Percentiles rank a stretch among this genome's conserved stretches.
Conservation (phyloP, 2,329 filamentous ascomycete genomes). For the Akanthomyces dipterigenus region DNA sequence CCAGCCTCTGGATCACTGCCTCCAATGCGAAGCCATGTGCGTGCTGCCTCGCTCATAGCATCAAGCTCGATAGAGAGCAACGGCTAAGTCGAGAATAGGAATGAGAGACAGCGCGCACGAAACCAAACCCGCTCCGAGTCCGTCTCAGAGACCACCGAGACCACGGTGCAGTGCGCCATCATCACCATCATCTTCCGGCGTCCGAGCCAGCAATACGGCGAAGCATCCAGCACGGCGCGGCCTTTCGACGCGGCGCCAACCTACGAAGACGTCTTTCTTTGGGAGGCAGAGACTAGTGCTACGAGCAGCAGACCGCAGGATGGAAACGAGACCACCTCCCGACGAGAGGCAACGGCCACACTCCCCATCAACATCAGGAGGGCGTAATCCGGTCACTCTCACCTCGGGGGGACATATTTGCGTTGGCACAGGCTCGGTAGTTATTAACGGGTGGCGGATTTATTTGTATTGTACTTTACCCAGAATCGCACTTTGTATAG, state of each 20-base stretch:
- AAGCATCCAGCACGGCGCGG: not conserved
- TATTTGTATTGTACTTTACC: not conserved
- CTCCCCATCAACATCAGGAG: not conserved
- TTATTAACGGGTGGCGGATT: not conserved
- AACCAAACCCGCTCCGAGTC: not conserved
- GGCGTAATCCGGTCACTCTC: not conserved
- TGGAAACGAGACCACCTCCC: not conserved
- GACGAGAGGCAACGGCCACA: not conserved
- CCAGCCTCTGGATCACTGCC: constrained; percentile 10
- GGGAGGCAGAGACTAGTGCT: not conserved
- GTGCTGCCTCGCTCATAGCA: not conserved
- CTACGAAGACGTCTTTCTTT: not conserved
- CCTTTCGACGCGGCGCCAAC: not conserved
- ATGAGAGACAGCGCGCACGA: constrained; percentile 1
- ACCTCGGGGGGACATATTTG: not conserved
- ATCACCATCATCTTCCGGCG: constrained; percentile 2
- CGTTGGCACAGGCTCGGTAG: not conserved
- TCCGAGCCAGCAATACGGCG: constrained; percentile 7
- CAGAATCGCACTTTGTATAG: no score
- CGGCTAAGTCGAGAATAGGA: not conserved
- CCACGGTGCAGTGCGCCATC: constrained; percentile 1
- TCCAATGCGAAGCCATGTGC: constrained; percentile 7
- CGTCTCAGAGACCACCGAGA: not conserved
- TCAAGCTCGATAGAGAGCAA: not conserved
- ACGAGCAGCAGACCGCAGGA: not conserved